These are phyloP conservation scores for Saccharata proteae DNA, from an alignment of 2,329 filamentous ascomycete genomes.

Conservation along the genomic window DNA sequence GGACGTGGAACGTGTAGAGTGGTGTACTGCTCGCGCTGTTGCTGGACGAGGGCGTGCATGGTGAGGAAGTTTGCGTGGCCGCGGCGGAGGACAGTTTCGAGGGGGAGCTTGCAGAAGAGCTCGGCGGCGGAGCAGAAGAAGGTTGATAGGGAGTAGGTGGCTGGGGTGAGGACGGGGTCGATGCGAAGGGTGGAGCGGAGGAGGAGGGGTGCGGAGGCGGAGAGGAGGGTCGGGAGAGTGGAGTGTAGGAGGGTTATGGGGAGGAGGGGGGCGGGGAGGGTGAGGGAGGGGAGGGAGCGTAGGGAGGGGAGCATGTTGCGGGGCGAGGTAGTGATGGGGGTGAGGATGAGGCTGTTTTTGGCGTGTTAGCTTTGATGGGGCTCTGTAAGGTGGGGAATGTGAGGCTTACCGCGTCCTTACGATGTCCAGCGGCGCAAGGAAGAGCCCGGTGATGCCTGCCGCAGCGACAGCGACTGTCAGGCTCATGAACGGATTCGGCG, in stretches of 20 bases:
- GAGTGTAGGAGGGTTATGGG: conserved; percentile 81
- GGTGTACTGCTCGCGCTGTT: conserved; percentile 17
- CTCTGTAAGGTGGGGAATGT: neutral
- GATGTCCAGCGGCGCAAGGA: conserved; percentile 79
- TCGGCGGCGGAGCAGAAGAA: conserved; percentile 72
- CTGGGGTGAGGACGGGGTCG: conserved; percentile 69
- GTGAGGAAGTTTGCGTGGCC: conserved; percentile 62
- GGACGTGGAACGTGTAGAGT: conserved; percentile 11
- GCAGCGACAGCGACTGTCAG: conserved; percentile 59
- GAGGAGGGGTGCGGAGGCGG: conserved; percentile 70
- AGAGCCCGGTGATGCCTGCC: conserved; percentile 59
- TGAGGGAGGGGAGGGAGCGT: conserved; percentile 59
- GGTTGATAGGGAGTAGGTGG: conserved; percentile 67
- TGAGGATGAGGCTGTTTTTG: conserved; percentile 70
- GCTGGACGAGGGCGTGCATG: conserved; percentile 19
- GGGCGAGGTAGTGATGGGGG: conserved; percentile 60
- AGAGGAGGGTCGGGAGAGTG: conserved; percentile 70
- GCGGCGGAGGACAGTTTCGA: conserved; percentile 83
- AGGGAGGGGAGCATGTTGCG: conserved; percentile 70
- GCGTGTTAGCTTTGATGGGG: conserved; percentile 9
- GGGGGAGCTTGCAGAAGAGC: conserved; percentile 73
- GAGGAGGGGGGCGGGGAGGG: conserved; percentile 56
- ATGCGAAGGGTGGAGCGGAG: conserved; percentile 76
- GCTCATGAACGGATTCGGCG: conserved; percentile 70
- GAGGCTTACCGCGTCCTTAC: conserved; percentile 55